These are phyloP conservation scores for Capsicum rhomboideum DNA, from an alignment of 257 asterid species.

Conservation along the genomic window DNA sequence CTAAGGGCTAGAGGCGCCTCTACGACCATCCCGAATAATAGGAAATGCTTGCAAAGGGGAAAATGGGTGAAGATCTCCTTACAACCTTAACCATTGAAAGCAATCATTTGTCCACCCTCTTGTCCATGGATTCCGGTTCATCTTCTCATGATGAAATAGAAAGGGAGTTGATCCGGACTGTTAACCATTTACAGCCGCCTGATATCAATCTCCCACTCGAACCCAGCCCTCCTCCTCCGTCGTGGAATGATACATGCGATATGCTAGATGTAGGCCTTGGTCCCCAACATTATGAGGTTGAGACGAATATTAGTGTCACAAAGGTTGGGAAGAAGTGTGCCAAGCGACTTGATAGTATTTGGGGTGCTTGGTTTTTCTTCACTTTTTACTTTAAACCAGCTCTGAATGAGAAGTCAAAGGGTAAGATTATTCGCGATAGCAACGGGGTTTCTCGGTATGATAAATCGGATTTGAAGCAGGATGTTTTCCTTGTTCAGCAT, in stretches of 20 bases:
- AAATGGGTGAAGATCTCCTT: constrained; percentile 37
- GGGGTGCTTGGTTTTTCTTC: constrained; percentile 56
- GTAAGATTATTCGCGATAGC: constrained; percentile 16
- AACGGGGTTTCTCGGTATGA: constrained; percentile 27
- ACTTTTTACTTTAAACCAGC: constrained; percentile 36
- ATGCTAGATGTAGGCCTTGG: constrained; percentile 33
- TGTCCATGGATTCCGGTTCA: constrained; percentile 42
- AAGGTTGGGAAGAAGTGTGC: constrained; percentile 39
- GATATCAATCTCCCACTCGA: constrained; percentile 44
- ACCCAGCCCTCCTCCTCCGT: constrained; percentile 35
- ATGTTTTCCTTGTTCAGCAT: constrained; percentile 42
- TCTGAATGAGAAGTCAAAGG: constrained; percentile 32
- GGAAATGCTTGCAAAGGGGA: constrained; percentile 28
- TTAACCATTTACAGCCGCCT: constrained; percentile 31
- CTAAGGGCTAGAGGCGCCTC: background rate
- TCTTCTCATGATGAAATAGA: constrained; percentile 35
- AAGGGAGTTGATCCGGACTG: constrained; percentile 31
- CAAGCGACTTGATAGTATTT: constrained; percentile 37
- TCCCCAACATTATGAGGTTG: constrained; percentile 33
- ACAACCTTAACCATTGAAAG: constrained; percentile 40
- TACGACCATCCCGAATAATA: background rate
- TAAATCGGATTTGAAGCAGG: constrained; percentile 35
- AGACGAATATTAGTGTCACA: constrained; percentile 18
- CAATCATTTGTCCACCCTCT: constrained; percentile 32
- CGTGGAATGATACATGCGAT: constrained; percentile 27